phyloP scores from a whole-genome alignment of 345 rosid genomes.

The Brassica incana region DNA sequence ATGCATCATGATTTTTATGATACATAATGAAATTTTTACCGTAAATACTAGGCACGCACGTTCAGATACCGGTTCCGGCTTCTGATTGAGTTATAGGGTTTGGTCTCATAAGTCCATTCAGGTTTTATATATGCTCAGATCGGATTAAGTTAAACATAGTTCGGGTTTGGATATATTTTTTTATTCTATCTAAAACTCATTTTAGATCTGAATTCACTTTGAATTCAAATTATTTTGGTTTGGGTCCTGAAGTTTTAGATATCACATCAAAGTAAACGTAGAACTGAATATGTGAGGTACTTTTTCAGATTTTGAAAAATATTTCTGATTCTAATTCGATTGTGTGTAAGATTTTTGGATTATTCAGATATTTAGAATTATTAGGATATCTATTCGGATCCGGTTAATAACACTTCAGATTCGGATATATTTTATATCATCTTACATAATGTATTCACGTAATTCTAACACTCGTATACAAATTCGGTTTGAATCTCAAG shows the following conservation, averaged over 20 bases:
- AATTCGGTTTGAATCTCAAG: not conserved
- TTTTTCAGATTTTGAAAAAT: too few species aligned
- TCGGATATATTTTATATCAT: not conserved
- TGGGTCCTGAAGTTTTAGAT: not conserved
- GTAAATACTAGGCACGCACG: not conserved
- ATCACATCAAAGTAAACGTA: not conserved
- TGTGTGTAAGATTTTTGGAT: not conserved
- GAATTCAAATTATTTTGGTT: not conserved
- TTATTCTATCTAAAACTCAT: not conserved
- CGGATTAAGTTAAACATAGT: not conserved
- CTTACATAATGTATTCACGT: not conserved
- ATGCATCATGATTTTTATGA: not conserved
- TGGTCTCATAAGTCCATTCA: not conserved
- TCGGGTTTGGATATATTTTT: not conserved
- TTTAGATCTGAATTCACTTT: not conserved
- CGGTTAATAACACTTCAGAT: not conserved
- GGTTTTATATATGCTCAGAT: too few species aligned
- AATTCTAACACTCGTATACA: too few species aligned
- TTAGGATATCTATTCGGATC: not conserved
- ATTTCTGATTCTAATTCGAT: not conserved
- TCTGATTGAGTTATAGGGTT: not conserved
- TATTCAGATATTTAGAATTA: not conserved
- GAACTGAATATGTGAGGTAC: not conserved
- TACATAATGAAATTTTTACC: too few species aligned
- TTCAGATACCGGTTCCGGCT: not conserved